Percentiles rank a stretch among this genome's conserved stretches.
Evolutionary conservation across 2,329 filamentous ascomycete genomes (phyloP).

Genomic region (Sordariomycetes sp.): DNA sequence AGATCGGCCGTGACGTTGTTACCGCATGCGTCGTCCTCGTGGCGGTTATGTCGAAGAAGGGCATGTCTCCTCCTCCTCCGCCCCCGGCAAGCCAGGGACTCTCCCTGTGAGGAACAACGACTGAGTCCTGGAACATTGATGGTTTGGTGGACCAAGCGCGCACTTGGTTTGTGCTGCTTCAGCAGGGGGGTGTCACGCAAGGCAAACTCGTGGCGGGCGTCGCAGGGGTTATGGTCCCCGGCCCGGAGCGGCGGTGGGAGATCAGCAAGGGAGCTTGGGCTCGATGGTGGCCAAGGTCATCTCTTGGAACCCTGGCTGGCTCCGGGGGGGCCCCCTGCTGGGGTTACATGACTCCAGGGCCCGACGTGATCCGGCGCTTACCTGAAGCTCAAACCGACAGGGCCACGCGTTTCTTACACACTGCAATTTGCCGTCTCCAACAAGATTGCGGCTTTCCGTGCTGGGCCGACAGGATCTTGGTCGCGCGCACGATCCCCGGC

Average conservation of each 20-base stretch:
- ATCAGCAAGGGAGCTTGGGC: not conserved
- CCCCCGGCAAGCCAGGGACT: not conserved
- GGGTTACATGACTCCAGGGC: not conserved
- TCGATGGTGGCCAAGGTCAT: not conserved
- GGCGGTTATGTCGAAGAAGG: not conserved
- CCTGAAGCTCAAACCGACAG: conserved; percentile 5
- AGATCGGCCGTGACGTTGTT: not conserved
- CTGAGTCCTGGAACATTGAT: not conserved
- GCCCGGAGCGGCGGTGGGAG: not conserved
- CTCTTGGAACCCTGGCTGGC: not conserved
- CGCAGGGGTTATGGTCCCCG: not conserved
- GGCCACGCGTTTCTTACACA: not conserved
- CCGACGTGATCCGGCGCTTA: not conserved
- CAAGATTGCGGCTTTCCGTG: not conserved
- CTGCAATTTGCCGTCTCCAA: not conserved
- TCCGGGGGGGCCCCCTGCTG: not conserved
- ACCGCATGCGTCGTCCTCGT: not conserved
- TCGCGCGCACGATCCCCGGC: not conserved
- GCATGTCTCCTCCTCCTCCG: not conserved
- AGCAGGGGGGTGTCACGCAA: not conserved
- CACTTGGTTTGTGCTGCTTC: not conserved
- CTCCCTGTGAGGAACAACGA: not conserved
- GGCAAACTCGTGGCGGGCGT: not conserved
- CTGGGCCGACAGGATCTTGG: not conserved
- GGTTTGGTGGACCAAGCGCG: not conserved